Conservation (phyloP, 768 basidiomycete species). For the Pisolithus microcarpus region DNA sequence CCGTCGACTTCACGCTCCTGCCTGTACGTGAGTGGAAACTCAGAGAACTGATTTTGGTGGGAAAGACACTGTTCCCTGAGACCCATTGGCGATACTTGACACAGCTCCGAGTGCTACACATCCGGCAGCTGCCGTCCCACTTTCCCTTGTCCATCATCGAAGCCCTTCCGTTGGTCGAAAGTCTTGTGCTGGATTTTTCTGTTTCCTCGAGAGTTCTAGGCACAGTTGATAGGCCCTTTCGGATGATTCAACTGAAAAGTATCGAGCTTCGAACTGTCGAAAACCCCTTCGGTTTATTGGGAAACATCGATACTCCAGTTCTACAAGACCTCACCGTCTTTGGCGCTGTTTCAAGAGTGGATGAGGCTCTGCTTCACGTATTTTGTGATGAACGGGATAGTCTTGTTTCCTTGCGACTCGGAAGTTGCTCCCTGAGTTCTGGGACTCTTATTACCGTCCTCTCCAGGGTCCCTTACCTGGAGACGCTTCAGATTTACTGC, state of each 20-base stretch:
- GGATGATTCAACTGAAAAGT: constrained; percentile 29
- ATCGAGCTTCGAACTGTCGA: constrained; percentile 26
- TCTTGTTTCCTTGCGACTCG: constrained; percentile 37
- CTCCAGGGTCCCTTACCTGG: constrained; percentile 29
- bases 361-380: constrained; percentile 19
- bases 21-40: constrained; percentile 21
- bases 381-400: constrained; percentile 13
- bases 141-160: constrained; percentile 11
- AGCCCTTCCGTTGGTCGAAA: constrained; percentile 21
- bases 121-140: background rate
- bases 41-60: constrained; percentile 17
- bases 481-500: constrained; percentile 36
- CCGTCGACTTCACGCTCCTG: constrained; percentile 2
- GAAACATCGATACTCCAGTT: constrained; percentile 23
- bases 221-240: constrained; percentile 3
- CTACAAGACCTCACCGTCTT: constrained; percentile 18
- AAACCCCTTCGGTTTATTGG: constrained; percentile 8
- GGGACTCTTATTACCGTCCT: constrained; percentile 27
- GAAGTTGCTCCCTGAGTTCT: constrained; percentile 28
- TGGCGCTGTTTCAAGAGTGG: constrained; percentile 8
- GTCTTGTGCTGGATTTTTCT: constrained; percentile 7
- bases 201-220: background rate
- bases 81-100: constrained; percentile 15
- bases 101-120: constrained; percentile 15
- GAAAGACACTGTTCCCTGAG: constrained; percentile 2